These are phyloP conservation scores for Euphrasia arctica DNA, from an alignment of 305 asterid species.

Conservation along the genomic window DNA sequence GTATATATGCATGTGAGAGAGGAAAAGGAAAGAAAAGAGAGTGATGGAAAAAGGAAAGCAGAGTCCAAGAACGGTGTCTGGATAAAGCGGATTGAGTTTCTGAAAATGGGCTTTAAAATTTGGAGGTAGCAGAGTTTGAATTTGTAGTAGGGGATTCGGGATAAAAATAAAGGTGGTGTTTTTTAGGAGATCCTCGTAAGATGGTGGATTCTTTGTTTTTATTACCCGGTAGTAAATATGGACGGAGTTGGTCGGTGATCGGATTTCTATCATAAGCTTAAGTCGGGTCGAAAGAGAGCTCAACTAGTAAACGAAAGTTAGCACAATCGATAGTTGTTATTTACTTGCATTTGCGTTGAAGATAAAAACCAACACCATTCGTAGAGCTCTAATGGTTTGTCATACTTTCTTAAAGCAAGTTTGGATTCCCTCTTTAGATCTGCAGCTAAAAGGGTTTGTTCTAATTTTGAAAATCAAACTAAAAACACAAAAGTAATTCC, in stretches of 20 bases:
- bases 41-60: slow-evolving; percentile 35
- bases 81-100: slow-evolving; percentile 41
- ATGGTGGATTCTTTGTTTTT: background rate
- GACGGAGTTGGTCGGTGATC: background rate
- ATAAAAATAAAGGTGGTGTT: slow-evolving; percentile 37
- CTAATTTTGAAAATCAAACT: too few species aligned
- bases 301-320: too few species aligned
- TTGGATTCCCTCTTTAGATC: too few species aligned
- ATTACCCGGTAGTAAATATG: background rate
- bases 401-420: too few species aligned
- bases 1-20: slow-evolving; percentile 23
- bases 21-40: slow-evolving; percentile 19
- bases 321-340: too few species aligned
- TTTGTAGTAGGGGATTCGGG: slow-evolving; percentile 29
- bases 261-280: too few species aligned
- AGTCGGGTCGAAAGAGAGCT: too few species aligned
- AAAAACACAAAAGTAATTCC: too few species aligned
- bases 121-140: slow-evolving; percentile 57
- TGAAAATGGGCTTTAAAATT: slow-evolving; percentile 36
- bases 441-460: too few species aligned
- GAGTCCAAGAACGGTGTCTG: slow-evolving; percentile 53
- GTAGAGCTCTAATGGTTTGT: too few species aligned
- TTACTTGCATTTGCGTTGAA: too few species aligned
- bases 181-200: slow-evolving; percentile 35
- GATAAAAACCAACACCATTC: too few species aligned